A percentile compares a stretch with the other conserved stretches of the same genome.
Evolutionary conservation across 441 rosid species (phyloP).

Genomic region (Flueggea neowawraea): DNA sequence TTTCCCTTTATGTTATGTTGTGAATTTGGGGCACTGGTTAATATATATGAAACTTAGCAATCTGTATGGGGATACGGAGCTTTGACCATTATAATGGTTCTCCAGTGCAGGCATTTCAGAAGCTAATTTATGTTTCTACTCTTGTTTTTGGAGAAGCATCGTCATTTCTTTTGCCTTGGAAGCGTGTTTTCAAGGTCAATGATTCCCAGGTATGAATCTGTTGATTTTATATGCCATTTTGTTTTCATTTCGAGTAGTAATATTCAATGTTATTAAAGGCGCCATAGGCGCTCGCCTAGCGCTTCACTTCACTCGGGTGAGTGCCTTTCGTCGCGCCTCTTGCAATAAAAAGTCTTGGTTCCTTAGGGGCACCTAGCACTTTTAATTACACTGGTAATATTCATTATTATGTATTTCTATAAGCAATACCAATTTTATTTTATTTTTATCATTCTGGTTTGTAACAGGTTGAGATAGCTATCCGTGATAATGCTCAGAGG

Average conservation of each 20-base stretch:
- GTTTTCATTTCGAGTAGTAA: no score
- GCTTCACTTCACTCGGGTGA: no score
- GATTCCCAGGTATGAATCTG: slow-evolving; percentile 73
- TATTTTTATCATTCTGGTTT: slow-evolving; percentile 4
- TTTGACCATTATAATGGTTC: slow-evolving; percentile 58
- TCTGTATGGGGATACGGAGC: slow-evolving; percentile 29
- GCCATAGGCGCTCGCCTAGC: no score
- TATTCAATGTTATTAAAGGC: no score
- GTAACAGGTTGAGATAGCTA: slow-evolving; percentile 84
- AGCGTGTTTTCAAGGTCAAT: slow-evolving; percentile 91
- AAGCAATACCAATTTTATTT: neutral
- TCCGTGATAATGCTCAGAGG: slow-evolving; percentile 95
- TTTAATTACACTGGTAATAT: no score
- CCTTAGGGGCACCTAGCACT: no score
- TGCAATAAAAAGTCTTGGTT: no score
- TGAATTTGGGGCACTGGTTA: neutral
- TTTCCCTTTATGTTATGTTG: neutral
- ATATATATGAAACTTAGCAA: neutral
- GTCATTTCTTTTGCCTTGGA: slow-evolving; percentile 98
- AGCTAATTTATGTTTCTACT: slow-evolving; percentile 89
- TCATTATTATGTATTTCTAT: no score
- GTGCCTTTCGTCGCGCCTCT: no score
- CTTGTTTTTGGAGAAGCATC: slow-evolving; percentile 98
- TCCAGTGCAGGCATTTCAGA: slow-evolving; percentile 99
- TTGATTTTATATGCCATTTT: neutral